Conservation (phyloP, 2,329 filamentous ascomycete genomes). For the Pseudocercospora vitis region DNA sequence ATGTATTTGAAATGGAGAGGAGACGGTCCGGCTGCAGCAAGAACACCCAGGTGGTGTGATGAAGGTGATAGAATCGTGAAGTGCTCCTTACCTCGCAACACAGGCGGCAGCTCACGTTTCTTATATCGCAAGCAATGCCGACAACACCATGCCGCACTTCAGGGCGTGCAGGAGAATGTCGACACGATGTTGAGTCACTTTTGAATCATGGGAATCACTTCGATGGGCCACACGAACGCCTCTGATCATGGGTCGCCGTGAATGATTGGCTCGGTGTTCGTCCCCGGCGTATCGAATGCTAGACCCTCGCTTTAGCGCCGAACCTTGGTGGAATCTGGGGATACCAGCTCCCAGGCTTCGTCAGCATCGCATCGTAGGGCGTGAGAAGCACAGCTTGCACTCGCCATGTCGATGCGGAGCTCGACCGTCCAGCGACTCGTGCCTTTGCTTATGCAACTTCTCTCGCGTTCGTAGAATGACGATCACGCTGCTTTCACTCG, state of each 20-base stretch:
- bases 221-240: neutral
- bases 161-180: neutral
- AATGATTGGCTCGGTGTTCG: neutral
- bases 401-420: neutral
- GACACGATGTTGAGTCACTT: slow-evolving; percentile 3
- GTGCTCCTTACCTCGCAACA: neutral
- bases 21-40: neutral
- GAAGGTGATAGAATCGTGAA: neutral
- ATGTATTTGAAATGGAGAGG: neutral
- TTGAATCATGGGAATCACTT: neutral
- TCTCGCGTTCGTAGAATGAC: neutral
- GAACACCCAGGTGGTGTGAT: too few relatives aligned
- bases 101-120: neutral
- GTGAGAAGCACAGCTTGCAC: neutral
- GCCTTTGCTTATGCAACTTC: neutral
- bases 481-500: neutral
- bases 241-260: neutral
- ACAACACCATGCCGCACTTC: neutral
- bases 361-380: neutral
- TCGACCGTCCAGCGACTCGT: too few relatives aligned
- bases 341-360: neutral
- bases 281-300: neutral
- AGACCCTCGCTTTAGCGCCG: neutral
- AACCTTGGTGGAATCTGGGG: neutral
- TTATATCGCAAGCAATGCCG: neutral